Evolutionary conservation across 768 basidiomycete species (phyloP), one percentile per base, ranked within the genome.

Genomic region (Boletus rex-veris): DNA sequence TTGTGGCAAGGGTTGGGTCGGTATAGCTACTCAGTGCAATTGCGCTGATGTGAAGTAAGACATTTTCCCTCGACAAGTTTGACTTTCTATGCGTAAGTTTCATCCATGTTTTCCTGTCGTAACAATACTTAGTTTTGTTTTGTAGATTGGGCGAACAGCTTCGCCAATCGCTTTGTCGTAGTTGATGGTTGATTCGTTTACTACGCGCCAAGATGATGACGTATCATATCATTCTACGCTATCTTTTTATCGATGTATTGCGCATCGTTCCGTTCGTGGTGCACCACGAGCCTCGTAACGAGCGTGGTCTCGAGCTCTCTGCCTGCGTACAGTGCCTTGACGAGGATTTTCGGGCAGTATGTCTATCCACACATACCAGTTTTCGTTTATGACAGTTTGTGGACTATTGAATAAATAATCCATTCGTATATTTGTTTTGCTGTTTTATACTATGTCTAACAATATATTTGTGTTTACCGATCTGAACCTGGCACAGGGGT

Each of bases 1-100:
- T 39, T 91, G 89, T 63, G 89, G 88, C 55, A 86, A 84, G 61
- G 80, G 87, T 38, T 82, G 76, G 73, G 68, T 85, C 57, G 85
- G 84, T 51, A 70, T 76, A 38, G 73, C 72, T 58, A 64, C 70
- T 46, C 73, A 78, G 26, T 91, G 85, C 69, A 76, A 77, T 53
- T 90, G 88, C 70, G 72, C 75, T 59, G 81, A 86, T 54, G 73
- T 85, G 71, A 86, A 86, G 75, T 88, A 79, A 73, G 58, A 43
- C 2, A 28, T 36, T 28, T 50, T 50, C n/a, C 7, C n/a, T 47
- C 9, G 30, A 35, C 31, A 50, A 50, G 38, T 58, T 35, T 50
- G 58, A 58, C 57, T 55, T 61, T 53, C 50, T 61, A 72, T 72
- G 67, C 62, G 71, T 69, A 51, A 50, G 68, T 52, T 19, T 45